A percentile compares a stretch with the other conserved stretches of the same genome.
Evolutionary conservation across 441 rosid species (phyloP).

Genomic region (Brassica hybrid): DNA sequence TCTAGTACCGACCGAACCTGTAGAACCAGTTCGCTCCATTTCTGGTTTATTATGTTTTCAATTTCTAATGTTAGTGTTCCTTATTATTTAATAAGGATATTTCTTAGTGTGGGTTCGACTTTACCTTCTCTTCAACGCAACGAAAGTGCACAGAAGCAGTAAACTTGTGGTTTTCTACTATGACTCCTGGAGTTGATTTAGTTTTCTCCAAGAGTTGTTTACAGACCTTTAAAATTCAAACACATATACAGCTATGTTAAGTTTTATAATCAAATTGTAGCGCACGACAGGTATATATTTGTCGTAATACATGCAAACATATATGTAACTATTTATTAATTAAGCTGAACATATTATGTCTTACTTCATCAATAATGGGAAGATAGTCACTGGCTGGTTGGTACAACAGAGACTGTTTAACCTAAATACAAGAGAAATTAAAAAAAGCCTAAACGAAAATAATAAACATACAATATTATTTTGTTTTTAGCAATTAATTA

Average conservation of each 20-base stretch:
- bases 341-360: not conserved
- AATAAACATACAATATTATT: not conserved
- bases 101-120: not conserved
- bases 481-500: slow-evolving; percentile 21
- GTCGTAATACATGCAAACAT: not conserved
- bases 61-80: slow-evolving; percentile 2
- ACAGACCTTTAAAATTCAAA: slow-evolving; percentile 35
- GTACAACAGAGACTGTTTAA: slow-evolving; percentile 50
- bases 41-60: slow-evolving; percentile 39
- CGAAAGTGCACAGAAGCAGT: slow-evolving; percentile 64
- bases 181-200: slow-evolving; percentile 53
- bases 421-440: slow-evolving; percentile 28
- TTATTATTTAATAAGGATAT: not conserved
- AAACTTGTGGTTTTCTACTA: slow-evolving; percentile 61
- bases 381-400: slow-evolving; percentile 70
- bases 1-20: slow-evolving; percentile 58
- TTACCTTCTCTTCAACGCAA: slow-evolving; percentile 54
- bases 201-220: slow-evolving; percentile 50
- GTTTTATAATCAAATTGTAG: not conserved
- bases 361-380: slow-evolving; percentile 68
- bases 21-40: slow-evolving; percentile 63
- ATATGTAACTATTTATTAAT: not conserved
- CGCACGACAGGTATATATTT: slow-evolving; percentile 7
- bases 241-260: not conserved
- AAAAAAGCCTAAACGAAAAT: slow-evolving; percentile 1